phyloP scores from a whole-genome alignment of 78 protist species.

The Paratrimastix pyriformis region DNA sequence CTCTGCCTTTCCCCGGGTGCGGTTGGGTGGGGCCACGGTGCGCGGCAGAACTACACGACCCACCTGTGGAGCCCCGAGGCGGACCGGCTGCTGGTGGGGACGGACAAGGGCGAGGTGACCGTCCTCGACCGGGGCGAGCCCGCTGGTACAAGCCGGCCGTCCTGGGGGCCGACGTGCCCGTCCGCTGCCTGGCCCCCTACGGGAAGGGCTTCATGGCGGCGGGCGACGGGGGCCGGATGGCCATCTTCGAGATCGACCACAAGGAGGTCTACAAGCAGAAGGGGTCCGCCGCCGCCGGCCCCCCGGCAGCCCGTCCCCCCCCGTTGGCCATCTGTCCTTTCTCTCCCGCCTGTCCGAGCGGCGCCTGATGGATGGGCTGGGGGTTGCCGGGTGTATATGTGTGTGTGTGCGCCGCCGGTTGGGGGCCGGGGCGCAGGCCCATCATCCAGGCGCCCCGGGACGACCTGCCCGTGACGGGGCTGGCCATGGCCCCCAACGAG shows the following conservation, averaged over 20 bases:
- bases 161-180: neutral
- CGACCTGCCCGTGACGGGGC: neutral
- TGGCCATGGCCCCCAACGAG: neutral
- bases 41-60: neutral
- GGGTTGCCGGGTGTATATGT: too few species aligned
- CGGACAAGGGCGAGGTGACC: neutral
- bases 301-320: too few species aligned
- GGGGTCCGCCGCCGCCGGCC: too few species aligned
- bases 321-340: too few species aligned
- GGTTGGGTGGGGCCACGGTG: too few species aligned
- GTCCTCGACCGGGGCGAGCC: neutral
- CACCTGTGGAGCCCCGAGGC: neutral
- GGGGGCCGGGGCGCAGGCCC: too few species aligned
- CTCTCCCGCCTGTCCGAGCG: too few species aligned
- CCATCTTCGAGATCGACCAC: neutral
- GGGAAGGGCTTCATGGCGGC: constrained; percentile 1
- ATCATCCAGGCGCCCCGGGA: too few species aligned
- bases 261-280: neutral
- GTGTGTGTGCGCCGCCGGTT: too few species aligned
- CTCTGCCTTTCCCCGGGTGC: too few species aligned
- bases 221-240: constrained; percentile 2
- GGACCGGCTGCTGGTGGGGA: neutral
- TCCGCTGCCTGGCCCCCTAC: neutral
- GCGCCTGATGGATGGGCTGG: too few species aligned
- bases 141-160: neutral